Percentiles rank a stretch among this genome's conserved stretches.
These are phyloP conservation scores for Linderina pennispora DNA, from an alignment of 192 early-diverging fungal genomes.

Conservation along the genomic window DNA sequence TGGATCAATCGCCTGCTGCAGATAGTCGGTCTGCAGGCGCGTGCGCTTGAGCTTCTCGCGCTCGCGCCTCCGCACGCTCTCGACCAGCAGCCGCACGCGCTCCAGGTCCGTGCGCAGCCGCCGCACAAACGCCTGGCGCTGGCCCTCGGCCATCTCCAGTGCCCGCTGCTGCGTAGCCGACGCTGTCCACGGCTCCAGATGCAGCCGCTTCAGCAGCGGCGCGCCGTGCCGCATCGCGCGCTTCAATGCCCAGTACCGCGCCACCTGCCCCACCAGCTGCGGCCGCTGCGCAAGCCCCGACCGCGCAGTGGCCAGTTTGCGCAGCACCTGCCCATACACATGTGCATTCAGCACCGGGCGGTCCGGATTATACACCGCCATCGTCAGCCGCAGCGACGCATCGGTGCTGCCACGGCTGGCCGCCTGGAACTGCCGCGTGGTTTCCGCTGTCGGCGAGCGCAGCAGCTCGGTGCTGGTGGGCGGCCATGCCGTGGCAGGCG, in stretches of 20 bases:
- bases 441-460: conserved; percentile 2
- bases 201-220: conserved; percentile 89
- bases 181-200: conserved; percentile 96
- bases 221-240: conserved; percentile 84
- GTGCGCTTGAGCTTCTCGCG: conserved; percentile 61
- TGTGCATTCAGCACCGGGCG: conserved; percentile 35
- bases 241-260: conserved; percentile 95
- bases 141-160: conserved; percentile 68
- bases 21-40: conserved; percentile 55
- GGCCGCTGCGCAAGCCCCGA: conserved; percentile 6
- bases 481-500: conserved; percentile 16
- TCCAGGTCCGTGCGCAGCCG: conserved; percentile 80
- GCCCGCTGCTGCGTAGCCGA: conserved; percentile 70
- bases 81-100: conserved; percentile 71
- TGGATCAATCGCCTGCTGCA: conserved; percentile 65
- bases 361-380: conserved; percentile 32
- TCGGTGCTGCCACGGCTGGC: conserved; percentile 6
- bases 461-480: conserved; percentile 2
- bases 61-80: conserved; percentile 70
- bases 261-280: conserved; percentile 40
- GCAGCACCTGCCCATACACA: conserved; percentile 12
- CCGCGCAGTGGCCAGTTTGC: not conserved
- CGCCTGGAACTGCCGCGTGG: not conserved
- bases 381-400: conserved; percentile 40
- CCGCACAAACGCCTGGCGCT: conserved; percentile 54